Percentiles rank a stretch among this genome's conserved stretches.
These are phyloP conservation scores for Opeltia flavorubescens DNA, from an alignment of 495 filamentous ascomycete genomes.

Conservation along the genomic window DNA sequence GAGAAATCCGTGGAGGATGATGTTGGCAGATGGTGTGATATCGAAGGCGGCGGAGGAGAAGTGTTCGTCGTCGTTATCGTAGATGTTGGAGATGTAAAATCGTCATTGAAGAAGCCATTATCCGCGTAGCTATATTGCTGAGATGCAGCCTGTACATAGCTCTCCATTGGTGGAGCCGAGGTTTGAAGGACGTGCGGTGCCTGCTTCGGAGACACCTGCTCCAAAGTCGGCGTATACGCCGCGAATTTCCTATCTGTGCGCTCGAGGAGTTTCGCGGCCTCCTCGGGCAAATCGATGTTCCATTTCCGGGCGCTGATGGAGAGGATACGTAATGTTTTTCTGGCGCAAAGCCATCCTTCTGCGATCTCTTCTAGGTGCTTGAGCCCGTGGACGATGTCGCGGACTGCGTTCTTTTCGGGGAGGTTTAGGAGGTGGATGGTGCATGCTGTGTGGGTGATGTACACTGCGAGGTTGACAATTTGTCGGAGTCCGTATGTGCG, in stretches of 20 bases:
- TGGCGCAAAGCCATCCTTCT: constrained; percentile 84
- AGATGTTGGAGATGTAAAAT: no score
- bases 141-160: no score
- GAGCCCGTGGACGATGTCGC: constrained; percentile 83
- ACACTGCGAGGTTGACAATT: constrained; percentile 90
- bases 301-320: constrained; percentile 76
- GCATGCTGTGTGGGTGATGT: constrained; percentile 85
- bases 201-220: not conserved
- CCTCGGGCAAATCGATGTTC: constrained; percentile 74
- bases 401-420: constrained; percentile 71
- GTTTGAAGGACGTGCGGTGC: no score
- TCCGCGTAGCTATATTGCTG: no score
- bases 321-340: constrained; percentile 72
- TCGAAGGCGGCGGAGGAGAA: no score
- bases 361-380: constrained; percentile 91
- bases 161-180: no score
- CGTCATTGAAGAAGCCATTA: no score
- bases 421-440: constrained; percentile 91
- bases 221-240: not conserved
- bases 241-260: constrained; percentile 47
- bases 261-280: constrained; percentile 58
- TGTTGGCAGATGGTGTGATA: no score
- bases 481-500: constrained; percentile 79
- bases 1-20: no score
- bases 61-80: no score